Conservation (phyloP, 192 early-diverging fungal species). For the Geranomyces variabilis region DNA sequence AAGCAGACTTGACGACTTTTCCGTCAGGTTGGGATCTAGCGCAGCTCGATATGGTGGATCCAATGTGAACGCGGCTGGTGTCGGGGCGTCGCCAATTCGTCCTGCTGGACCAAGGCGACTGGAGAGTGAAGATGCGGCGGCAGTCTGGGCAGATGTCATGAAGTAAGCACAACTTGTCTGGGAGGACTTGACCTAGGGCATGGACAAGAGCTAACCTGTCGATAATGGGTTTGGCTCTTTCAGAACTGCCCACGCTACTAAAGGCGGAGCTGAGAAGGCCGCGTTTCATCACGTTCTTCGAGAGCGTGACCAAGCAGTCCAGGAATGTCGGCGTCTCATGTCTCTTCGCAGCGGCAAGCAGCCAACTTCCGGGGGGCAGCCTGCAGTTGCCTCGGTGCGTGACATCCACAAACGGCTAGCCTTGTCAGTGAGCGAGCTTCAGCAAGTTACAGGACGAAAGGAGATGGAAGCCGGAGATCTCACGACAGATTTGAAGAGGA, state of each 20-base stretch:
- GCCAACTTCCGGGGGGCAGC: too few species aligned
- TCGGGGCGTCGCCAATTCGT: neutral
- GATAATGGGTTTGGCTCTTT: too few species aligned
- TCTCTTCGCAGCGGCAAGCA: neutral
- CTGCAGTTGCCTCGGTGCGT: neutral
- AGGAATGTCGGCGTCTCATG: slow-evolving; percentile 20
- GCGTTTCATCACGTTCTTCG: slow-evolving; percentile 14
- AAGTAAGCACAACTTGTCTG: slow-evolving; percentile 1
- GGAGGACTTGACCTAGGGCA: too few species aligned
- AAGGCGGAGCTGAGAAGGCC: slow-evolving; percentile 17
- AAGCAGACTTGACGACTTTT: slow-evolving; percentile 14
- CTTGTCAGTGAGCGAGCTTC: neutral
- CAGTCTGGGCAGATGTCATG: slow-evolving; percentile 17
- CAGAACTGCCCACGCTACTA: slow-evolving; percentile 13
- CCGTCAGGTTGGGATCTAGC: slow-evolving; percentile 5
- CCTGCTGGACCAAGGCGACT: slow-evolving; percentile 10
- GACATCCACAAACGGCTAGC: neutral
- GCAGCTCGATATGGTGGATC: slow-evolving; percentile 10
- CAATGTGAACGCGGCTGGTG: neutral
- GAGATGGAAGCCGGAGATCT: neutral
- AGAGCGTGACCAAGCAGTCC: slow-evolving; percentile 9
- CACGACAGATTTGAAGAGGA: neutral
- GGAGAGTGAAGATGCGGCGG: slow-evolving; percentile 19
- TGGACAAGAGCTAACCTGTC: too few species aligned
- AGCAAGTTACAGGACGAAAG: neutral